Conservation (phyloP, 139 green algal genomes). For the Dunaliella primolecta region DNA sequence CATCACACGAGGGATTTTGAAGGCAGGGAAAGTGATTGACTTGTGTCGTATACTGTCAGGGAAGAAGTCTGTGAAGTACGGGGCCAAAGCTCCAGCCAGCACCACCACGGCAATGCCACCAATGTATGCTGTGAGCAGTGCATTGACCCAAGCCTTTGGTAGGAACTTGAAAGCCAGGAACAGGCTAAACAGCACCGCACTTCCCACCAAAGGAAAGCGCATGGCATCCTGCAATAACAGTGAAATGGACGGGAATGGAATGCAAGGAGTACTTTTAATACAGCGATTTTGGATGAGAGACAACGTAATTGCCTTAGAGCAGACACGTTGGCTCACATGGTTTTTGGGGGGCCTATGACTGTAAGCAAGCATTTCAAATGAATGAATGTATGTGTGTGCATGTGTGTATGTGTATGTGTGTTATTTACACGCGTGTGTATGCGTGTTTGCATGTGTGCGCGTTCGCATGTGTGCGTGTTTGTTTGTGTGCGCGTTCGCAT, state of each 20-base stretch:
- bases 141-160: conserved; percentile 59
- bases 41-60: conserved; percentile 26
- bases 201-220: conserved; percentile 92
- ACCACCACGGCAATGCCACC: conserved; percentile 82
- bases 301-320: no score
- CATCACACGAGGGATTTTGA: conserved; percentile 40
- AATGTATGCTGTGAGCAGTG: conserved; percentile 84
- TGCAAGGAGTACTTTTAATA: no score
- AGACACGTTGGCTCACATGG: no score
- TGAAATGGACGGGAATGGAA: no score
- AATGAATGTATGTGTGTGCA: not conserved
- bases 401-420: not conserved
- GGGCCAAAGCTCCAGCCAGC: conserved; percentile 56
- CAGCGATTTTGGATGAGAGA: no score
- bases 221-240: conserved; percentile 87
- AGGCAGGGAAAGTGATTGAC: conserved; percentile 20
- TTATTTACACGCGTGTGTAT: not conserved
- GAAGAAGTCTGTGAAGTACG: conserved; percentile 58
- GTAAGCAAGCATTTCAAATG: no score
- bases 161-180: conserved; percentile 97
- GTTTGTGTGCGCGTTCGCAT: no score
- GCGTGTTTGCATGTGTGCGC: not conserved
- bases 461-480: no score
- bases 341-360: no score
- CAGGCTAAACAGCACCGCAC: conserved; percentile 87